phyloP scores from a whole-genome alignment of 2,329 filamentous ascomycete genomes.

The Fusarium sp. region DNA sequence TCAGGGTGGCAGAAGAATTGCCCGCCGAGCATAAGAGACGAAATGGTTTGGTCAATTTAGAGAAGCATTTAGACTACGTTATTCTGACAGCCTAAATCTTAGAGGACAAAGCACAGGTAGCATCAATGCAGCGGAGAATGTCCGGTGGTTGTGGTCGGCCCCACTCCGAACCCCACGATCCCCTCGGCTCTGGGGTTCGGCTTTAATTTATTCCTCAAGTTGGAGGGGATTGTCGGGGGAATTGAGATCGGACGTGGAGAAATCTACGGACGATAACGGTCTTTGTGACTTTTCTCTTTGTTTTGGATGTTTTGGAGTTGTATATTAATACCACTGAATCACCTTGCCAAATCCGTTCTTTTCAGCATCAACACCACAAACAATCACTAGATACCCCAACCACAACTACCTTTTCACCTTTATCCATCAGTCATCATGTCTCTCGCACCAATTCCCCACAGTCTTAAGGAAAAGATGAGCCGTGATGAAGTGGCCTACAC shows the following conservation, averaged over 20 bases:
- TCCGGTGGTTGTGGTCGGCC: slow-evolving; percentile 3
- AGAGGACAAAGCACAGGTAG: neutral
- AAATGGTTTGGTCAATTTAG: rapidly evolving
- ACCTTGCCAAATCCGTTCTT: neutral
- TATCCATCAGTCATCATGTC: slow-evolving; percentile 25
- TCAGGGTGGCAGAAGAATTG: neutral
- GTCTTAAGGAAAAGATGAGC: neutral
- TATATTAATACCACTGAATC: slow-evolving; percentile 26
- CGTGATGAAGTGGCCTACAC: slow-evolving; percentile 43
- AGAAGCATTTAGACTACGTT: rapidly evolving
- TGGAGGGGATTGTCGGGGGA: neutral
- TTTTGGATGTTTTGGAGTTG: rapidly evolving
- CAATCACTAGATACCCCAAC: too few relatives aligned
- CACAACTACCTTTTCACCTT: rapidly evolving
- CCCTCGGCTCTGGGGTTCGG: neutral
- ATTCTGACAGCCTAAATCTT: neutral
- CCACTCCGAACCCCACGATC: slow-evolving; percentile 23
- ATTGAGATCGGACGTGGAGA: neutral
- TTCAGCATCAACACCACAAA: neutral
- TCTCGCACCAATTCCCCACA: slow-evolving; percentile 33
- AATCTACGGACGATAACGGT: neutral
- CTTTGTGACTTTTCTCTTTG: neutral
- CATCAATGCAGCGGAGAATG: neutral
- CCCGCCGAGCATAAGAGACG: too few relatives aligned
- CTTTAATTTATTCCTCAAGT: neutral